Base-by-base conservation (phyloP, 495 filamentous ascomycete species). In the Aspergillus haitiensis region DNA sequence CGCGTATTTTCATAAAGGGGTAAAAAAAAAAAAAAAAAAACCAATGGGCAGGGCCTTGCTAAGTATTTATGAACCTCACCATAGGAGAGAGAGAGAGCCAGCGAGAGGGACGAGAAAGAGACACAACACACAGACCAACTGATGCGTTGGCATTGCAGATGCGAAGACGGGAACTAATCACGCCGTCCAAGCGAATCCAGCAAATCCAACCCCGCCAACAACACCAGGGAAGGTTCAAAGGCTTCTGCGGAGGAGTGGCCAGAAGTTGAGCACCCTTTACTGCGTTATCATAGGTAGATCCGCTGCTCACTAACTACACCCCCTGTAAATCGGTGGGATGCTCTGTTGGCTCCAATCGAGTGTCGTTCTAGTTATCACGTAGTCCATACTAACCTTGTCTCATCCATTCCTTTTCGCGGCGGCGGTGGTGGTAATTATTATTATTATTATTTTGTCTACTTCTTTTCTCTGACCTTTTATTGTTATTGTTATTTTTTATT, bases 101-200 rank as follows among this genome's bases (percentile, higher is more conserved):
- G 21, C 21, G 3, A 27, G 3, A 27, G 21, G 21, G 21, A 3
- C 21, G 21, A 27, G 21, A 27, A 27, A 27, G 21, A 27, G 21
- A 27, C 21, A 27, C 60, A 55, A 62, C 64, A 70, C 71, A 70
- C 72, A 67, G 68, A 68, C 69, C 72, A 74, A 69, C 53, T 70
- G 71, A 72, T 74, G 72, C 62, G 72, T 72, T 74, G 72, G 72
- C 72, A 70, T 55, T 72, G 70, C 67, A 69, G 67, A 60, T 62
- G 64, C 64, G 57, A 59, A 61, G 64, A 66, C 67, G 67, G 67
- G 64, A 63, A 62, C 67, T 69, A 69, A 67, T 57, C 60, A 59
- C 62, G 53, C 57, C 60, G 54, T 60, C 56, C 58, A 60, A 48
- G 57, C 44, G 46, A 13, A 21, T 45, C 62, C 57, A 60, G 59